phyloP scores from a whole-genome alignment of 805 yeast genomes.

The Diddensiella santjacobensis region DNA sequence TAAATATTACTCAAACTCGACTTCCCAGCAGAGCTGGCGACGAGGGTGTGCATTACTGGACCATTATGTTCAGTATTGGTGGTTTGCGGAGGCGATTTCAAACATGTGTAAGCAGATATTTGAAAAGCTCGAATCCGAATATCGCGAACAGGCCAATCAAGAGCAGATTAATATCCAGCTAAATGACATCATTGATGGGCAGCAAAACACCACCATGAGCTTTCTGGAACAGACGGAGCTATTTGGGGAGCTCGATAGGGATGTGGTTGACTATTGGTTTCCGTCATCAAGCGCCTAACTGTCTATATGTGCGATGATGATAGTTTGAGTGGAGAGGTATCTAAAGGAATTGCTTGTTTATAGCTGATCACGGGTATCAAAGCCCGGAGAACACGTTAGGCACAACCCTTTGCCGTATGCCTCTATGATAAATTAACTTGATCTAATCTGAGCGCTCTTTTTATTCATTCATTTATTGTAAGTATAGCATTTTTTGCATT shows the following conservation, averaged over 20 bases:
- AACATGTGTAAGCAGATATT: constrained; percentile 28
- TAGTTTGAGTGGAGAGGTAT: neutral
- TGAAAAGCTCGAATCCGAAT: constrained; percentile 16
- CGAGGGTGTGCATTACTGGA: constrained; percentile 26
- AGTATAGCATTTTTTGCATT: too few relatives aligned
- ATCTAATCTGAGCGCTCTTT: constrained; percentile 19
- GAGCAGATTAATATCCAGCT: constrained; percentile 5
- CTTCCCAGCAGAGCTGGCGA: constrained; percentile 26
- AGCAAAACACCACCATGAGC: constrained; percentile 13
- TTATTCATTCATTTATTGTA: too few relatives aligned
- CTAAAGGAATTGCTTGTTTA: too few relatives aligned
- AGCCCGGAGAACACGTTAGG: neutral
- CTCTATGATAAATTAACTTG: constrained; percentile 12
- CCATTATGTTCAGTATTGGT: constrained; percentile 26
- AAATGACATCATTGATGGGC: constrained; percentile 3
- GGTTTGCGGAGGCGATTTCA: constrained; percentile 34
- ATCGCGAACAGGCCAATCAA: neutral
- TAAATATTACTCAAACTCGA: constrained; percentile 23
- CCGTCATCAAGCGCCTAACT: constrained; percentile 9
- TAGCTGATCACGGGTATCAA: neutral
- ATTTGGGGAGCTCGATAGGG: constrained; percentile 25
- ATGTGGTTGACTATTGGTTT: constrained; percentile 26
- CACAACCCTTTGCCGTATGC: neutral
- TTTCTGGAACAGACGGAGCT: constrained; percentile 24
- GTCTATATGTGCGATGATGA: neutral